Percentiles rank a stretch among this genome's conserved stretches.
Conservation (phyloP, 805 yeast species). For the Metschnikowia bowlesiae region DNA sequence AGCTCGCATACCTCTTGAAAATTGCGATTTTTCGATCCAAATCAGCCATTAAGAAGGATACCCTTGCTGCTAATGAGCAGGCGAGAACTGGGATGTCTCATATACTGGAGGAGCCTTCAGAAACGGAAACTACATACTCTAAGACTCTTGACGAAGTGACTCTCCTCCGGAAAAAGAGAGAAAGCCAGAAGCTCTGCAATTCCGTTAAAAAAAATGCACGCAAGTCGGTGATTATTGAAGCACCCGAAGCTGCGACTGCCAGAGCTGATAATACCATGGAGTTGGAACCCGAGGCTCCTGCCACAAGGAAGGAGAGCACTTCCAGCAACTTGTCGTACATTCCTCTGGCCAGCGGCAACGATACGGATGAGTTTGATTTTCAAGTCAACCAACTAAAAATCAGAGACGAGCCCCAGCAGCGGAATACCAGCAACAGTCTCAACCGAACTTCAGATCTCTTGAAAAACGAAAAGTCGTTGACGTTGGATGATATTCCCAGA, state of each 20-base stretch:
- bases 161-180: conserved; percentile 67
- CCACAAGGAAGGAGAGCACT: conserved; percentile 19
- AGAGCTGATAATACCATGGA: conserved; percentile 23
- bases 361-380: conserved; percentile 25
- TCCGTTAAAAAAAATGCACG: conserved; percentile 59
- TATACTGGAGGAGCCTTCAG: conserved; percentile 16
- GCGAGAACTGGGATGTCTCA: conserved; percentile 12
- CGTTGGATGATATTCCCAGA: conserved; percentile 93
- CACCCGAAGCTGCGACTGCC: conserved; percentile 49
- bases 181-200: conserved; percentile 51
- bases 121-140: conserved; percentile 50
- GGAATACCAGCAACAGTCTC: conserved; percentile 32
- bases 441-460: conserved; percentile 67
- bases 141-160: conserved; percentile 74
- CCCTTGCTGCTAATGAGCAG: conserved; percentile 3
- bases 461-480: conserved; percentile 76
- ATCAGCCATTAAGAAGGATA: conserved; percentile 46
- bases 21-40: conserved; percentile 78
- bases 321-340: conserved; percentile 29
- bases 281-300: conserved; percentile 13
- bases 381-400: conserved; percentile 26
- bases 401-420: conserved; percentile 35
- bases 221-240: conserved; percentile 60
- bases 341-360: conserved; percentile 18
- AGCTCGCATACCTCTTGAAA: conserved; percentile 69